phyloP scores from a whole-genome alignment of 2,329 filamentous ascomycete genomes.

The Cordyceps javanica region DNA sequence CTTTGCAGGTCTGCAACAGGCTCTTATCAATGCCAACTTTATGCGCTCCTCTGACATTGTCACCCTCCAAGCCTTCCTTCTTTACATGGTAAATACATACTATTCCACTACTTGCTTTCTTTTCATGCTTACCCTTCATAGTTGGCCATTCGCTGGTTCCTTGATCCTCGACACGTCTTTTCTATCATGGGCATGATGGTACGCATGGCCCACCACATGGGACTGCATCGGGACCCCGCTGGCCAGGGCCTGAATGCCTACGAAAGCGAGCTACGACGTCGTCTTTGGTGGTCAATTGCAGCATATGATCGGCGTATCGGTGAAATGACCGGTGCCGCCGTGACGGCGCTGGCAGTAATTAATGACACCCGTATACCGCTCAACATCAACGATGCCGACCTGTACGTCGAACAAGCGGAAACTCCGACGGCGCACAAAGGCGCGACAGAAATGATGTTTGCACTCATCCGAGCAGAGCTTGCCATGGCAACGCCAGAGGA shows the following conservation, averaged over 20 bases:
- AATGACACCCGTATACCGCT: conserved; percentile 52
- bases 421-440: conserved; percentile 41
- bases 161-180: conserved; percentile 47
- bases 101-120: background rate
- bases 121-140: conserved; percentile 16
- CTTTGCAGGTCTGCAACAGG: conserved; percentile 54
- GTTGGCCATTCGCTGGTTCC: conserved; percentile 46
- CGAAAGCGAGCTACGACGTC: conserved; percentile 63
- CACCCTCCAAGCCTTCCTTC: conserved; percentile 59
- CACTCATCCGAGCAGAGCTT: conserved; percentile 50
- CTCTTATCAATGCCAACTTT: conserved; percentile 60
- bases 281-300: conserved; percentile 68
- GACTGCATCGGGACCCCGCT: conserved; percentile 57
- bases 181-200: conserved; percentile 57
- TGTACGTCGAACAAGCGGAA: conserved; percentile 52
- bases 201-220: conserved; percentile 62
- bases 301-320: conserved; percentile 63
- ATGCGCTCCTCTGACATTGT: conserved; percentile 60
- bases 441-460: conserved; percentile 56
- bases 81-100: conserved; percentile 50
- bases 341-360: conserved; percentile 48
- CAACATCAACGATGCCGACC: conserved; percentile 56
- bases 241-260: conserved; percentile 48
- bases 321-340: conserved; percentile 56
- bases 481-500: conserved; percentile 39